A percentile compares a stretch with the other conserved stretches of the same genome.
These are phyloP conservation scores for Paralagenidium karlingii DNA, from an alignment of 352 stramenopile species.

Conservation along the genomic window DNA sequence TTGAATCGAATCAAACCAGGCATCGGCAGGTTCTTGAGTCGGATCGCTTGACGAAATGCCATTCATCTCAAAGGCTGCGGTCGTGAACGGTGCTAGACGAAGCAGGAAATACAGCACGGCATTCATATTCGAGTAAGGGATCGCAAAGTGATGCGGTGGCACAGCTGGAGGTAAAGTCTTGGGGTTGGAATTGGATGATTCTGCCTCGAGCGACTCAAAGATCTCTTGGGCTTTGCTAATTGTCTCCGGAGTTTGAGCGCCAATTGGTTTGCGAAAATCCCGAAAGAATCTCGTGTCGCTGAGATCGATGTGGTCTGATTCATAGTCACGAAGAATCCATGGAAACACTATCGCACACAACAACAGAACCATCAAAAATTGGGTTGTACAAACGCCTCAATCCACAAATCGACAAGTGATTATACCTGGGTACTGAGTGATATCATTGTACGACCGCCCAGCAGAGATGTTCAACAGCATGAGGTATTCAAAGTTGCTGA, in stretches of 20 bases:
- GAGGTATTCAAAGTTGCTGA: slow-evolving; percentile 94
- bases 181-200: slow-evolving; percentile 21
- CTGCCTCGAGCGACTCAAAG: slow-evolving; percentile 8
- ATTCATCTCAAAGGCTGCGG: slow-evolving; percentile 8
- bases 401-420: background rate
- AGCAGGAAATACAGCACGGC: slow-evolving; percentile 69
- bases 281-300: slow-evolving; percentile 88
- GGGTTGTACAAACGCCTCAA: background rate
- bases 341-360: slow-evolving; percentile 86
- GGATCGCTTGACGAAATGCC: background rate
- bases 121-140: slow-evolving; percentile 54
- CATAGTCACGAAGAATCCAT: slow-evolving; percentile 96
- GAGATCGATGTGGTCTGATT: slow-evolving; percentile 87
- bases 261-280: slow-evolving; percentile 95
- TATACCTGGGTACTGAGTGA: slow-evolving; percentile 96
- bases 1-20: slow-evolving; percentile 44
- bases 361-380: background rate
- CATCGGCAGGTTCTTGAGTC: slow-evolving; percentile 17
- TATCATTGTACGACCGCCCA: slow-evolving; percentile 94
- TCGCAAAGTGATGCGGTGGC: slow-evolving; percentile 66
- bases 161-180: too few species aligned
- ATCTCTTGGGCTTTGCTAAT: slow-evolving; percentile 27
- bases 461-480: slow-evolving; percentile 94
- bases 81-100: slow-evolving; percentile 53
- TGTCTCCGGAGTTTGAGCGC: slow-evolving; percentile 58